These are phyloP conservation scores for Claviceps spartinae DNA, from an alignment of 2,329 filamentous ascomycete species.

Conservation along the genomic window DNA sequence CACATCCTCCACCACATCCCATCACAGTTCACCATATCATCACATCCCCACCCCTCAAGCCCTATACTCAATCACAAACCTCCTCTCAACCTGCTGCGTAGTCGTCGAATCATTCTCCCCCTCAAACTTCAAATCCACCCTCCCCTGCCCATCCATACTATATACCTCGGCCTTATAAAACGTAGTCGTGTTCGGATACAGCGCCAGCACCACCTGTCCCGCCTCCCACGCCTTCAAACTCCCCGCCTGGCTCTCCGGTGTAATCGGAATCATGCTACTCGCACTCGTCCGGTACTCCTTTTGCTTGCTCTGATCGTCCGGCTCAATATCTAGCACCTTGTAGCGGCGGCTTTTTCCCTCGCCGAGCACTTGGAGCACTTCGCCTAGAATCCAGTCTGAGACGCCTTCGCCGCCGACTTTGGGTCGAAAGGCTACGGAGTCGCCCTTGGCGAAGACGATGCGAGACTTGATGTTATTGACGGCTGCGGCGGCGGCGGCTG, in stretches of 20 bases:
- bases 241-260: constrained; percentile 34
- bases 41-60: constrained; percentile 9
- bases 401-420: constrained; percentile 36
- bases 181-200: constrained; percentile 73
- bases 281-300: constrained; percentile 59
- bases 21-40: too few species aligned
- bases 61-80: constrained; percentile 64
- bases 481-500: not conserved
- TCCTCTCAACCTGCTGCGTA: constrained; percentile 60
- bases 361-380: constrained; percentile 60
- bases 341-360: constrained; percentile 68
- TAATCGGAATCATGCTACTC: constrained; percentile 65
- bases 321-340: constrained; percentile 68
- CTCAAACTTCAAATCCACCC: constrained; percentile 60
- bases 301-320: constrained; percentile 54
- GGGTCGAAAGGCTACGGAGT: constrained; percentile 53
- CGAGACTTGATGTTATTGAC: constrained; percentile 28
- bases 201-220: constrained; percentile 60
- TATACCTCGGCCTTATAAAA: constrained; percentile 78
- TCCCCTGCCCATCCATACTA: constrained; percentile 43
- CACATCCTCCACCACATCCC: too few species aligned
- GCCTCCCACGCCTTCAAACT: constrained; percentile 47
- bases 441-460: constrained; percentile 45
- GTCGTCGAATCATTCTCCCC: constrained; percentile 63
- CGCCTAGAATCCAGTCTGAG: constrained; percentile 60